Evolutionary conservation across 805 yeast genomes (phyloP), one percentile per base, ranked within the genome.

Genomic region (Kodamaea lidongshanica): DNA sequence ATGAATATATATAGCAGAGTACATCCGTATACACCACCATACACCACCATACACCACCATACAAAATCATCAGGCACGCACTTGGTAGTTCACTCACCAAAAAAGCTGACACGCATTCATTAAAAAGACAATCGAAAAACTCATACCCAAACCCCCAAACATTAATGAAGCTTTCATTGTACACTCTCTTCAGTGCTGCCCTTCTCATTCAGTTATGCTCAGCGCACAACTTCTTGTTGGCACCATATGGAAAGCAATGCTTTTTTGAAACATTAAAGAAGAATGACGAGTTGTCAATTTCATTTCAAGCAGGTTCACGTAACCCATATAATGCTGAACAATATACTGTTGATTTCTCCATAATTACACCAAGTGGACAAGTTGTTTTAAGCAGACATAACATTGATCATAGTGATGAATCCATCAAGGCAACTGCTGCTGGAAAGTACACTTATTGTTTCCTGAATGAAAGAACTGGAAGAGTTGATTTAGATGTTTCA

Each of bases 301-400:
- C 86, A 28, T 89, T 80, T 73, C 98, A 89, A 62, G 94, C 84
- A 30, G 96, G 96, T 42, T 86, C 88, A 50, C 75, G 96, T 58
- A 80, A 85, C 45, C 77, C 80, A 23, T 70, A 68, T 37, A 72
- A 84, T 30, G 69, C 77, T 17, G 77, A 74, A 33, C 92, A 82
- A 51, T 61, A 75, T 40, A 65, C 58, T 8, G 64, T 70, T 27
- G 94, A 86, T 52, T 86, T 88, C 55, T 67, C 44, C 39, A 45
- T 65, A 36, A 44, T 47, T 13, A 51, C 56, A 20, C 70, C 69
- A 30, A 54, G 50, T 29, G 59, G 79, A 12, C 65, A 71, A 44
- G 64, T 74, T 22, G 53, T 77, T 14, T 62, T 66, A 42, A 61
- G 70, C 33, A 58, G 69, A 47, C 55, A 55, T 25, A 78, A 67